These are phyloP conservation scores for Lithospermum erythrorhizon DNA, from an alignment of 257 asterid species.

Conservation along the genomic window DNA sequence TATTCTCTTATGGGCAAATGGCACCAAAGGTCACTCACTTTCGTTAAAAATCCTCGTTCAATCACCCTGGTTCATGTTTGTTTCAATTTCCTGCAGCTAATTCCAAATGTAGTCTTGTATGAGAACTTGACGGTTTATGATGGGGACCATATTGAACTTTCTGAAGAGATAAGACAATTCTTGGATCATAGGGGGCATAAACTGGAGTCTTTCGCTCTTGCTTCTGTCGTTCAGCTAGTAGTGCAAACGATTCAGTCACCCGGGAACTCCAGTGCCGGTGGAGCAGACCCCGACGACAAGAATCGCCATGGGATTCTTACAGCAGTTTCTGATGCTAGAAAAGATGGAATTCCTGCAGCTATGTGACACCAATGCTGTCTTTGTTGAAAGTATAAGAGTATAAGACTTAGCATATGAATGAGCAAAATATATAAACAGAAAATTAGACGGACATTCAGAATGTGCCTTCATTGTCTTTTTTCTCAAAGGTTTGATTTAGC, in stretches of 20 bases:
- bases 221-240: conserved; percentile 70
- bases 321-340: conserved; percentile 83
- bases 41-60: no score
- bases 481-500: no score
- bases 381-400: not conserved
- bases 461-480: no score
- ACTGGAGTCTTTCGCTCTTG: conserved; percentile 49
- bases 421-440: no score
- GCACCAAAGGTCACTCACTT: no score
- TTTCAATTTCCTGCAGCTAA: conserved; percentile 33
- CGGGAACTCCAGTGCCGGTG: conserved; percentile 12
- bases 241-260: conserved; percentile 40
- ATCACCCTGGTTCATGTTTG: no score
- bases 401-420: not conserved
- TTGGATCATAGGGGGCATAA: conserved; percentile 59
- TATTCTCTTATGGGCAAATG: not conserved
- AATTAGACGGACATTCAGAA: no score
- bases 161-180: conserved; percentile 34
- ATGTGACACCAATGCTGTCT: conserved; percentile 22
- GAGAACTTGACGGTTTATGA: conserved; percentile 79
- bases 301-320: conserved; percentile 46
- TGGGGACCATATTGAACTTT: conserved; percentile 77
- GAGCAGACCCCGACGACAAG: conserved; percentile 17
- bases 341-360: conserved; percentile 86
- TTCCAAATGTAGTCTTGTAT: conserved; percentile 61